These are phyloP conservation scores for Citrus hindsii DNA, from an alignment of 345 rosid genomes.

Conservation along the genomic window DNA sequence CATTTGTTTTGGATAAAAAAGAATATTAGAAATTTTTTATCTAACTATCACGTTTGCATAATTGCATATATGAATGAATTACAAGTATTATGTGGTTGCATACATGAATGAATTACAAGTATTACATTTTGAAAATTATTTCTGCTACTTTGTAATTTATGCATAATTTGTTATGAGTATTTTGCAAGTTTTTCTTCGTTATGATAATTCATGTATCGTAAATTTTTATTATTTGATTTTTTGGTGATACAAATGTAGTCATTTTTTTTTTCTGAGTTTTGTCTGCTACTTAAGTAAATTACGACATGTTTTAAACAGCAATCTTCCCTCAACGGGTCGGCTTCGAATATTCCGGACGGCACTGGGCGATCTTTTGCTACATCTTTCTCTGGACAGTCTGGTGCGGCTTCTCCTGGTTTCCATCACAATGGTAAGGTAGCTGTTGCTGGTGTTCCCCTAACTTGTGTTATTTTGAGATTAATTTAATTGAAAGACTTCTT, in stretches of 20 bases:
- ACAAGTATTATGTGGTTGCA: neutral
- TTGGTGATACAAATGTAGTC: neutral
- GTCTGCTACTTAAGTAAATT: neutral
- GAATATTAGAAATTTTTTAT: too few species aligned
- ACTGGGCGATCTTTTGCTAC: constrained; percentile 70
- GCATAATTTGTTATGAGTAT: neutral
- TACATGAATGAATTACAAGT: neutral
- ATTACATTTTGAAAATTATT: neutral
- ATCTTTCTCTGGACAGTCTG: constrained; percentile 94
- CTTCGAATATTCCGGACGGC: constrained; percentile 83
- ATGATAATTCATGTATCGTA: neutral
- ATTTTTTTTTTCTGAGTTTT: neutral
- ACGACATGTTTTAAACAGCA: constrained; percentile 34
- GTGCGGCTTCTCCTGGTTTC: constrained; percentile 79
- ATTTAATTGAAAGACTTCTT: constrained; percentile 1
- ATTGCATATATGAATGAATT: neutral
- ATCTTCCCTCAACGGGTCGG: constrained; percentile 87
- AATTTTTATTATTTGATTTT: neutral
- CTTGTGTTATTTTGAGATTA: constrained; percentile 11
- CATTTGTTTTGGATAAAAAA: neutral
- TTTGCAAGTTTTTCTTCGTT: neutral
- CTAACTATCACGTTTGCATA: neutral
- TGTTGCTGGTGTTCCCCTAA: constrained; percentile 10
- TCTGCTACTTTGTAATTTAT: neutral
- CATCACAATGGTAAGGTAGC: constrained; percentile 65